Evolutionary conservation across 2,329 filamentous ascomycete genomes (phyloP), one percentile per base, ranked within the genome.

Genomic region (Penicillium crustosum): DNA sequence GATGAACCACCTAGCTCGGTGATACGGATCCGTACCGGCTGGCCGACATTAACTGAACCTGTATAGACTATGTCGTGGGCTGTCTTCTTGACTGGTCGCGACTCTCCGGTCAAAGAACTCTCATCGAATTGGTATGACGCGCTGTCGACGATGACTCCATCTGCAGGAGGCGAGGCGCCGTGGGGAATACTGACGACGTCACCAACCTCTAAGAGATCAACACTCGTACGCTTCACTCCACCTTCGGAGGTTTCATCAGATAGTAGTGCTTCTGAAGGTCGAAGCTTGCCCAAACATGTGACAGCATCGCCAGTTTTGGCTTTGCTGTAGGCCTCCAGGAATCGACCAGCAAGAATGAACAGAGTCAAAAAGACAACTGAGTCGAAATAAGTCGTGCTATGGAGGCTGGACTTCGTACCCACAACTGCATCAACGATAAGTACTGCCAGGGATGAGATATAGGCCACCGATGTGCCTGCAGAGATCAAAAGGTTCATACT

Each of bases 401-500:
- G 77, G 48, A 81, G 79, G 80, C 77, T 51, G 78, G 74, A 72
- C 13, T 72, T 64, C 8, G 55, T 64, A n/a, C 62, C 63, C 27
- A 58, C 60, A 33, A 73, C 74, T 3, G 77, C 75, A 53, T 76
- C 84, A 7, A 86, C 84, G 51, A 91, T 87, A 70, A 97, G 82
- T 62, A 95, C 87, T 17, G 86, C 88, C 25, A 96, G 78, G 0
- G 91, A 96, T 0, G 91, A 88, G 61, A 95, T 79, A 72, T 96
- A 96, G 1, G 93, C 93, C 59, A 97, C 91, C 2, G 86, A 89
- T 0, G 93, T 96, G 6, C 92, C 93, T 2, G 96, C 82, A 8
- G 89, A 94, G 75, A 97, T 93, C 59, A 97, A 83, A 78, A 95
- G 89, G 70, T 96, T 96, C 93, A 97, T 97, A 78, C 92, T 96